Conservation (phyloP, 2,329 filamentous ascomycete species). For the Calonectria crousiana region DNA sequence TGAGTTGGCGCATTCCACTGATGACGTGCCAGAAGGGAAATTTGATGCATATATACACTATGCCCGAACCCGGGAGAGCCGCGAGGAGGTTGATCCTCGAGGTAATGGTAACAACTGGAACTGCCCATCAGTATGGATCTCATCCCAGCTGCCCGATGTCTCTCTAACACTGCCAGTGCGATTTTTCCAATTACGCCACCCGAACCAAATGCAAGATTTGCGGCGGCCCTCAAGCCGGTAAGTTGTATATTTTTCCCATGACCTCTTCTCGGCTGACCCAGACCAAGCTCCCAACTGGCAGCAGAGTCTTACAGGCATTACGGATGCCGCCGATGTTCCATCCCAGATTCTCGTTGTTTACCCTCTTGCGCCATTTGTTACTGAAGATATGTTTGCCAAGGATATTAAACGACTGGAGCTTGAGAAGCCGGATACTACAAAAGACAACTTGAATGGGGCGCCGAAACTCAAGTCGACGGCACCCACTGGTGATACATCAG, state of each 20-base stretch:
- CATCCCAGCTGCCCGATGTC: not conserved
- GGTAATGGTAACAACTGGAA: slow-evolving; percentile 48
- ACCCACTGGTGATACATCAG: slow-evolving; percentile 65
- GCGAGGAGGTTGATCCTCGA: slow-evolving; percentile 43
- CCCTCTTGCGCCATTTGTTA: slow-evolving; percentile 76
- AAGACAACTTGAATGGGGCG: slow-evolving; percentile 57
- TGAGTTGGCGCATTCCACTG: slow-evolving; percentile 51
- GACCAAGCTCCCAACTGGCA: slow-evolving; percentile 46
- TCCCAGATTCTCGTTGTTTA: slow-evolving; percentile 84
- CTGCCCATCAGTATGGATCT: slow-evolving; percentile 48
- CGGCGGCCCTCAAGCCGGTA: slow-evolving; percentile 48
- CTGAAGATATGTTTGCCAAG: slow-evolving; percentile 78
- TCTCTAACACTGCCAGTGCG: slow-evolving; percentile 49
- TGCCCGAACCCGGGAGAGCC: slow-evolving; percentile 53
- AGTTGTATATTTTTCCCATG: slow-evolving; percentile 20
- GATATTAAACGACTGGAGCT: slow-evolving; percentile 80
- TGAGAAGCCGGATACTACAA: slow-evolving; percentile 64
- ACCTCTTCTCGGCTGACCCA: not conserved
- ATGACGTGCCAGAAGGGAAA: slow-evolving; percentile 54
- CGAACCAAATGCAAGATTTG: slow-evolving; percentile 55
- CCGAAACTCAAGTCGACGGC: slow-evolving; percentile 71
- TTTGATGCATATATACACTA: slow-evolving; percentile 56
- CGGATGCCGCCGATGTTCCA: slow-evolving; percentile 65
- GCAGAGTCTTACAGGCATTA: slow-evolving; percentile 59
- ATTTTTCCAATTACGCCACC: slow-evolving; percentile 55